These are phyloP conservation scores for Klebsormidium nitens DNA, from an alignment of 139 green algal genomes.

Conservation along the genomic window DNA sequence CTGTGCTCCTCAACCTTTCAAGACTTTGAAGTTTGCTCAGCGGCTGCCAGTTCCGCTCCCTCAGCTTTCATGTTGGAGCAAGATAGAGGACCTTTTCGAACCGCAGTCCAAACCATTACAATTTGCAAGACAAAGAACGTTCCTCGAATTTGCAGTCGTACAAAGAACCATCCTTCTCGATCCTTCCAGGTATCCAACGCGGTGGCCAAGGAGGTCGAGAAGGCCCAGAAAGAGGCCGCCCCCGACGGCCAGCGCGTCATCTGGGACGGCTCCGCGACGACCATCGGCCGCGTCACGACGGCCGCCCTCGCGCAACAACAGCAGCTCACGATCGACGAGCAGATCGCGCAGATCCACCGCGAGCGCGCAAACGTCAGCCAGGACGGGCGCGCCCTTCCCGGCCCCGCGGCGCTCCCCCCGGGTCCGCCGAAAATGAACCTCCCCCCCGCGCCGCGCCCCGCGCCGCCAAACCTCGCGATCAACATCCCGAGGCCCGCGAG, in stretches of 20 bases:
- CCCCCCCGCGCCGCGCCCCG: background rate
- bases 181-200: too few relatives aligned
- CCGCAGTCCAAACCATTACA: too few relatives aligned
- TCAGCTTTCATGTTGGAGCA: too few relatives aligned
- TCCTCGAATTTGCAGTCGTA: too few relatives aligned
- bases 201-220: slow-evolving; percentile 64
- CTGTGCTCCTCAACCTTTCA: too few relatives aligned
- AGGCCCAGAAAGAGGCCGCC: slow-evolving; percentile 49
- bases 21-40: too few relatives aligned
- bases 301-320: slow-evolving; percentile 28
- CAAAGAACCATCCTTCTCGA: too few relatives aligned
- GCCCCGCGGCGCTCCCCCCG: slow-evolving; percentile 6
- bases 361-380: slow-evolving; percentile 1
- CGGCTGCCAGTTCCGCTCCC: too few relatives aligned
- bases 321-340: slow-evolving; percentile 10
- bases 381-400: slow-evolving; percentile 5
- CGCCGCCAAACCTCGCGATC: slow-evolving; percentile 16
- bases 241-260: slow-evolving; percentile 14
- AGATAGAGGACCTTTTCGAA: too few relatives aligned
- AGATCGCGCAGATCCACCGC: slow-evolving; percentile 4
- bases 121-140: too few relatives aligned
- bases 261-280: slow-evolving; percentile 32
- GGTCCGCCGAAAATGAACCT: background rate
- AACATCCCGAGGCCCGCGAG: slow-evolving; percentile 20
- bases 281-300: slow-evolving; percentile 18